Base-by-base conservation (phyloP, 2,329 filamentous ascomycete species). In the Furcasterigmium sp. region DNA sequence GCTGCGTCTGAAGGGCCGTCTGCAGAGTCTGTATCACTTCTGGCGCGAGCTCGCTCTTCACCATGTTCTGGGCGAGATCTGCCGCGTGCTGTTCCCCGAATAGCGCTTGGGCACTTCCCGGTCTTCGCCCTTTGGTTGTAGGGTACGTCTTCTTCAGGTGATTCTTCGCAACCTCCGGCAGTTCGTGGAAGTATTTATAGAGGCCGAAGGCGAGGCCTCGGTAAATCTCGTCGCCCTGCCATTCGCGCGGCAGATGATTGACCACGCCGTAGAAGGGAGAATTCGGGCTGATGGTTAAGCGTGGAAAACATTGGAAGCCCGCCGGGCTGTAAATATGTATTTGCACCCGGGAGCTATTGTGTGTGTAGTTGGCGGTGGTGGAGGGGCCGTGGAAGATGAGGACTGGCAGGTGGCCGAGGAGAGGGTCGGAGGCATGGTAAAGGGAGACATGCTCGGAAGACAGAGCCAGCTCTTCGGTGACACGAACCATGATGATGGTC, bases 1-100 rank as follows among this genome's bases (percentile, higher is more conserved):
- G 84, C 59, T 94, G 88, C 29, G 91, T 84, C 56, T 86, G 85
- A 47, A 95, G 76, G 14, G 90, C 86, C 43, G 80, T 77, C 44
- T 85, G 79, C 43, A 98, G 70, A 46, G 85, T 83, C 35, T 78
- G 73, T 44, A 94, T 78, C 20, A 93, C 78, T 14, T 90, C 84
- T 30, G 72, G 68, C 2, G 82, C 78, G 59, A 90, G 86, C 37
- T 95, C 89, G 51, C 91, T 84, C 66, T 78, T 84, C 49, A 83
- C 77, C 84, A 97, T 93, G 40, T 82, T 80, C 61, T 86, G 85
- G 41, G 91, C 91, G 46, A 98, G 69, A 56, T 95, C 87, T 35
- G 91, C 93, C 17, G 91, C 90, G 75, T 98, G 93, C 63, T 91
- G 84, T 61, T 96, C 90, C 49, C 86, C 80, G 64, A 97, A 97